These are phyloP conservation scores for Fusarium dimerum DNA, from an alignment of 2,329 filamentous ascomycete species.

Conservation along the genomic window DNA sequence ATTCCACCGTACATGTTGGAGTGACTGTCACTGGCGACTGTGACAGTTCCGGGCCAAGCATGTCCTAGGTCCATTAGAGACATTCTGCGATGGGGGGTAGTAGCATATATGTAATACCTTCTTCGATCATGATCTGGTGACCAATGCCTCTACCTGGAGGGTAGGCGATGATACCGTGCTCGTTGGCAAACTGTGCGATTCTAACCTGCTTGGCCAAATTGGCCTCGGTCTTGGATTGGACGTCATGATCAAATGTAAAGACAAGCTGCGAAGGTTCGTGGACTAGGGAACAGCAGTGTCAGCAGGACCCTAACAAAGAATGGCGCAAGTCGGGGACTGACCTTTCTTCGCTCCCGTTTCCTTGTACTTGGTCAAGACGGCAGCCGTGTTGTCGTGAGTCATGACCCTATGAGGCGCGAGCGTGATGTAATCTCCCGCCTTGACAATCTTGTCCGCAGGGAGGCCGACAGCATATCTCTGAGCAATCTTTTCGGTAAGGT, in stretches of 20 bases:
- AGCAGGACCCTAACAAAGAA: no score
- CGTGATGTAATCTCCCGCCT: constrained; percentile 80
- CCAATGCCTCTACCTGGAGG: constrained; percentile 80
- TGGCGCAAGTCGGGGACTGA: no score
- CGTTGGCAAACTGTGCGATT: constrained; percentile 79
- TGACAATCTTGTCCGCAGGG: constrained; percentile 71
- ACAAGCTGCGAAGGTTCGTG: constrained; percentile 74
- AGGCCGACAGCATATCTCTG: constrained; percentile 80
- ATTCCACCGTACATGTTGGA: constrained; percentile 73
- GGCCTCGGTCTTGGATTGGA: constrained; percentile 76
- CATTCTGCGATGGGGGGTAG: no score
- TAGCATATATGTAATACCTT: constrained; percentile 13
- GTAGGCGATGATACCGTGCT: constrained; percentile 77
- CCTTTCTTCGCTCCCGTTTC: no score
- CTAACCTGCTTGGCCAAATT: constrained; percentile 82
- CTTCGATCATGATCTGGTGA: constrained; percentile 88
- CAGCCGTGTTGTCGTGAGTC: background rate
- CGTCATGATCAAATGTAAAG: constrained; percentile 84
- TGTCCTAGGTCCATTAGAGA: constrained; percentile 47
- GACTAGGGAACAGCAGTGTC: constrained; percentile 34
- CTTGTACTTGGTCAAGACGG: no score
- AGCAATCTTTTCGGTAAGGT: constrained; percentile 89
- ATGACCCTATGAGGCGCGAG: constrained; percentile 41
- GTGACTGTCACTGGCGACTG: constrained; percentile 78
- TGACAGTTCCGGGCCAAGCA: constrained; percentile 80